Conservation (phyloP, 2,329 filamentous ascomycete genomes). For the Colletotrichum cordylinicola region DNA sequence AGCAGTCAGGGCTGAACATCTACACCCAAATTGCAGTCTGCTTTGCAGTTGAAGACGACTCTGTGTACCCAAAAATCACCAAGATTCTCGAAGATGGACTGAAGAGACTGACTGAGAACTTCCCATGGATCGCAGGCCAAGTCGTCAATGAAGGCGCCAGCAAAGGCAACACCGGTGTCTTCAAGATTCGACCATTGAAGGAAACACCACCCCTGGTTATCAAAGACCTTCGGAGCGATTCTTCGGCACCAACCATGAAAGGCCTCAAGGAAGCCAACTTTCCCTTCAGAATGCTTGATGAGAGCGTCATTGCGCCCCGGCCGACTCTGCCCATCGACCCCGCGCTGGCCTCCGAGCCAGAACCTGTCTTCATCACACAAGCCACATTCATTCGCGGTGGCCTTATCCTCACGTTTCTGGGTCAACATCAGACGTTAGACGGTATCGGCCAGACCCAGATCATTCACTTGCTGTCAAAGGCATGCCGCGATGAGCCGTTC, state of each 20-base stretch:
- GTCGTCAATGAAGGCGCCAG: constrained; percentile 39
- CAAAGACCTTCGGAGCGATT: constrained; percentile 46
- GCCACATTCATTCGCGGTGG: constrained; percentile 43
- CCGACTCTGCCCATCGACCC: constrained; percentile 9
- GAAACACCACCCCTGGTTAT: constrained; percentile 40
- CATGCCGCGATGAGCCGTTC: constrained; percentile 50
- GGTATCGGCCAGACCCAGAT: constrained; percentile 53
- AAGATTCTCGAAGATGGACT: constrained; percentile 40
- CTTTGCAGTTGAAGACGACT: constrained; percentile 35
- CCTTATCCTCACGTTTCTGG: constrained; percentile 53
- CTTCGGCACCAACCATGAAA: constrained; percentile 40
- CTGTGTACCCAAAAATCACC: constrained; percentile 29
- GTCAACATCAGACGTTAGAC: constrained; percentile 57
- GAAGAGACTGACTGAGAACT: constrained; percentile 37
- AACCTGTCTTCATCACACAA: constrained; percentile 10
- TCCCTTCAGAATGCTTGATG: constrained; percentile 55
- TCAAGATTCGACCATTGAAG: constrained; percentile 42
- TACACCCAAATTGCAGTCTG: constrained; percentile 52
- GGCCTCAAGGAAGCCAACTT: constrained; percentile 41
- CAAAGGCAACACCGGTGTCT: constrained; percentile 33
- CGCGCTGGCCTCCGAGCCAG: not conserved
- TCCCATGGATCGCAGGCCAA: constrained; percentile 55
- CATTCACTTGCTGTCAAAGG: constrained; percentile 53
- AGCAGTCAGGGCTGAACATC: constrained; percentile 43
- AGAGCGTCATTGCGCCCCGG: constrained; percentile 38